Conservation (phyloP, 1,284 basidiomycete genomes). For the Ceratorhiza oryzae-sativae region DNA sequence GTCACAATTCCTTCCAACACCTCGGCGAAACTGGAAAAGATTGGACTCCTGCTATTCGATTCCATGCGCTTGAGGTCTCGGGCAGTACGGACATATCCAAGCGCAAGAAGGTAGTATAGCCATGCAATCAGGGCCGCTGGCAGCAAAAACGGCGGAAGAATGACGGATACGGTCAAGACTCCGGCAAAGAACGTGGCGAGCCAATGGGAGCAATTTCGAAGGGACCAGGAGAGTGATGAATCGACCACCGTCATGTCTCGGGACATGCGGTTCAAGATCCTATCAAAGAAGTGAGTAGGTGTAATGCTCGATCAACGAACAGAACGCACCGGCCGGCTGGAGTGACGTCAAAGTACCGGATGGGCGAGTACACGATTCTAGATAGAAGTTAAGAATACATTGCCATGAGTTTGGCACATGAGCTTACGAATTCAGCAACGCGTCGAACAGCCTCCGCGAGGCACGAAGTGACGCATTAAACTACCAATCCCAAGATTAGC, state of each 20-base stretch:
- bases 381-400: background rate
- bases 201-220: slow-evolving; percentile 76
- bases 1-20: slow-evolving; percentile 74
- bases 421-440: slow-evolving; percentile 57
- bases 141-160: slow-evolving; percentile 77
- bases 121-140: slow-evolving; percentile 72
- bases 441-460: slow-evolving; percentile 65
- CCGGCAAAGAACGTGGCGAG: slow-evolving; percentile 75
- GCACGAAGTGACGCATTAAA: slow-evolving; percentile 69
- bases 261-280: slow-evolving; percentile 56
- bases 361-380: slow-evolving; percentile 31
- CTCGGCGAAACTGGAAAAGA: slow-evolving; percentile 81
- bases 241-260: slow-evolving; percentile 83
- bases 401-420: background rate
- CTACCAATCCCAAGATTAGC: slow-evolving; percentile 59
- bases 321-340: slow-evolving; percentile 44
- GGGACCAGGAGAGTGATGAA: slow-evolving; percentile 67
- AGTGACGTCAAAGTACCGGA: slow-evolving; percentile 46
- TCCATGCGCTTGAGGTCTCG: slow-evolving; percentile 82
- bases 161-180: slow-evolving; percentile 64
- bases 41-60: slow-evolving; percentile 72
- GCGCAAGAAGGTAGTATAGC: slow-evolving; percentile 63
- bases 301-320: background rate
- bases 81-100: slow-evolving; percentile 79
- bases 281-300: slow-evolving; percentile 41